These are phyloP conservation scores for Sclerotiophoma versabilis DNA, from an alignment of 2,329 filamentous ascomycete genomes.

Conservation along the genomic window DNA sequence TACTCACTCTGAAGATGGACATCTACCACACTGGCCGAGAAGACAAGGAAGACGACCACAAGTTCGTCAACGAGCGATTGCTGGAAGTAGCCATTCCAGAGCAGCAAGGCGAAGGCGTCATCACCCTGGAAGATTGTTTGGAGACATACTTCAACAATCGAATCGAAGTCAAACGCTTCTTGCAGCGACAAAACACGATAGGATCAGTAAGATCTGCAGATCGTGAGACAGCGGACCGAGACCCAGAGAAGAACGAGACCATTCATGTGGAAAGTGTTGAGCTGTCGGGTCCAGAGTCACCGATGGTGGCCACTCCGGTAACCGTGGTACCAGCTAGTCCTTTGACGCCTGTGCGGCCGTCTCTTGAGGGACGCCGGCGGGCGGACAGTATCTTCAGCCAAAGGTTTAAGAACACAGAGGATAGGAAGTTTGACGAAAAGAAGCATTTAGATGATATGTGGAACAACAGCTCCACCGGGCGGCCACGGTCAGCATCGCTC, in stretches of 20 bases:
- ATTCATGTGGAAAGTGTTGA: constrained; percentile 56
- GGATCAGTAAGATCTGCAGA: constrained; percentile 54
- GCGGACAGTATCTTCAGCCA: constrained; percentile 60
- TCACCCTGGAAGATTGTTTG: constrained; percentile 88
- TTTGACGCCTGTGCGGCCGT: constrained; percentile 36
- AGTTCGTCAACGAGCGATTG: constrained; percentile 88
- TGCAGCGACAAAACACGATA: constrained; percentile 67
- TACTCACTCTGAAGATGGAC: constrained; percentile 91
- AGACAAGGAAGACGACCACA: constrained; percentile 85
- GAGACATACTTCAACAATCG: constrained; percentile 95
- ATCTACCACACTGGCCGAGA: constrained; percentile 91
- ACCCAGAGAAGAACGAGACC: constrained; percentile 46
- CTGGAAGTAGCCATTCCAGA: constrained; percentile 91
- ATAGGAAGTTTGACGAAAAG: constrained; percentile 60
- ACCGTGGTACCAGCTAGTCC: constrained; percentile 35
- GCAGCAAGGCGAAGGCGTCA: constrained; percentile 67
- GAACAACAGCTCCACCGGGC: constrained; percentile 40
- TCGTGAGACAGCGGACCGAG: constrained; percentile 34
- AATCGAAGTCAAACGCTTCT: constrained; percentile 84
- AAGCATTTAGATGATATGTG: constrained; percentile 52
- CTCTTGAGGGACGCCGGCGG: constrained; percentile 47
- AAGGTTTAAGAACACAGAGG: constrained; percentile 54
- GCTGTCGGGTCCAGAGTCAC: constrained; percentile 42
- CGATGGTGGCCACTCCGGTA: constrained; percentile 44
- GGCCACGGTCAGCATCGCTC: constrained; percentile 51